Evolutionary conservation across 441 rosid genomes (phyloP).

Genomic region (Gossypium trilobum): DNA sequence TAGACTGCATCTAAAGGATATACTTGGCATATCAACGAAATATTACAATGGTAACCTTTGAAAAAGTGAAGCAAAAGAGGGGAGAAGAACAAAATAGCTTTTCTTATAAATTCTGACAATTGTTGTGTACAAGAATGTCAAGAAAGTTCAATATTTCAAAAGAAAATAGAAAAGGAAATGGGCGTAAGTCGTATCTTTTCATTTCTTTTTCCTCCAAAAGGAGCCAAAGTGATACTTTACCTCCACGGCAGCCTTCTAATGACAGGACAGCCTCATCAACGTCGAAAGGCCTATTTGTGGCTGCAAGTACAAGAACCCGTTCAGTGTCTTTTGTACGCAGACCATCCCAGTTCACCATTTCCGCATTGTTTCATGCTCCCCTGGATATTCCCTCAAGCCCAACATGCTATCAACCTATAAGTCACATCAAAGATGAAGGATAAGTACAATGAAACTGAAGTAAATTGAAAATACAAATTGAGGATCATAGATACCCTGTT

Average conservation of each 20-base stretch:
- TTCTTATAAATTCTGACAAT: neutral
- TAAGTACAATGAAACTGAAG: neutral
- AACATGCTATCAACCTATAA: slow-evolving; percentile 87
- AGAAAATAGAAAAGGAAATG: neutral
- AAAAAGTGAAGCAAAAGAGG: neutral
- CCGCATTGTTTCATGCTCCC: slow-evolving; percentile 92
- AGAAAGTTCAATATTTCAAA: neutral
- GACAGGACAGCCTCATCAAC: slow-evolving; percentile 89
- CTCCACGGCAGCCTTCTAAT: slow-evolving; percentile 78
- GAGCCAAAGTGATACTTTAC: slow-evolving; percentile 23
- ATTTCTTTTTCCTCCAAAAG: neutral
- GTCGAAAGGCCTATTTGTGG: slow-evolving; percentile 88
- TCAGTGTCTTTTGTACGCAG: slow-evolving; percentile 72
- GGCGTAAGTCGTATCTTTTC: neutral
- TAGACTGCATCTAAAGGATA: neutral
- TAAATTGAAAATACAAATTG: neutral
- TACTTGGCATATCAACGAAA: neutral
- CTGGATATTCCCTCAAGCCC: slow-evolving; percentile 79
- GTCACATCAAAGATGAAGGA: neutral
- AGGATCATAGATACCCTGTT: slow-evolving; percentile 39
- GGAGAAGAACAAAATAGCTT: neutral
- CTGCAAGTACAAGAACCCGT: slow-evolving; percentile 76
- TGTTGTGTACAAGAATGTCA: neutral
- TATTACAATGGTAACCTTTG: neutral
- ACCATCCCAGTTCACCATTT: slow-evolving; percentile 96